Base-by-base conservation (phyloP, 192 early-diverging fungal species). In the Umbelopsis vinacea region DNA sequence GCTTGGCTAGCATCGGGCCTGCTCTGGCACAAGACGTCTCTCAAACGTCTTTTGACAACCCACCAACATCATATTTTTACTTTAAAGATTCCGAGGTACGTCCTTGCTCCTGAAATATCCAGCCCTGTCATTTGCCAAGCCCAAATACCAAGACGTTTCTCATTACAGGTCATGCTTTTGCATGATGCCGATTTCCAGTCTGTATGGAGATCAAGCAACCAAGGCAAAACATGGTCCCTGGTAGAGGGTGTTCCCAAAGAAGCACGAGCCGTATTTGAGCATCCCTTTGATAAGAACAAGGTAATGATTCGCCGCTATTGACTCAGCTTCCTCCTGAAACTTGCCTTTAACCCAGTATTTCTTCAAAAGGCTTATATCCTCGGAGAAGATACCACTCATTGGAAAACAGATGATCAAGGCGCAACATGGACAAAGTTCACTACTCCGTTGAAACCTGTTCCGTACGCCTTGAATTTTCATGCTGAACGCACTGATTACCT, bases 401-500 rank as follows among this genome's bases (percentile, higher is more conserved):
- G 86, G 82, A 82, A 81, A 66, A 90, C 92, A 14, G 66, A 45
- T 4, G 88, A 93, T 72, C 68, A 76, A 43, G 92, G 90, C 9
- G 74, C 52, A 23, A 80, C 84, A 19, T 93, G 90, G 90, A 74
- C 81, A 3, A 1, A 63, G 17, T 90, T 93, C 68, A 69, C 67
- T 2, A 87, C 86, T 3, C 77, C 79, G 12, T 52, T 76, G 1
- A 50, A 33, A 22, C 89, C 88, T 15, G 74, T 79, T 3, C 67
- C 48, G 3, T 66, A 67, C 14, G 53, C 46, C 52, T 37, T 68
- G 19, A 72, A 74, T 19, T 96, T 96, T 75, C 92, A 96, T 70
- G 91, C 93, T 0, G 82, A 83, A 47, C 80, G 92, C 8, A 35
- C 85, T 0, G 73, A 83, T 43, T 88, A 88, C 83, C 79, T 95